Percentiles rank a stretch among this genome's conserved stretches.
These are phyloP conservation scores for Daldinia bambusicola DNA, from an alignment of 495 filamentous ascomycete species.

Conservation along the genomic window DNA sequence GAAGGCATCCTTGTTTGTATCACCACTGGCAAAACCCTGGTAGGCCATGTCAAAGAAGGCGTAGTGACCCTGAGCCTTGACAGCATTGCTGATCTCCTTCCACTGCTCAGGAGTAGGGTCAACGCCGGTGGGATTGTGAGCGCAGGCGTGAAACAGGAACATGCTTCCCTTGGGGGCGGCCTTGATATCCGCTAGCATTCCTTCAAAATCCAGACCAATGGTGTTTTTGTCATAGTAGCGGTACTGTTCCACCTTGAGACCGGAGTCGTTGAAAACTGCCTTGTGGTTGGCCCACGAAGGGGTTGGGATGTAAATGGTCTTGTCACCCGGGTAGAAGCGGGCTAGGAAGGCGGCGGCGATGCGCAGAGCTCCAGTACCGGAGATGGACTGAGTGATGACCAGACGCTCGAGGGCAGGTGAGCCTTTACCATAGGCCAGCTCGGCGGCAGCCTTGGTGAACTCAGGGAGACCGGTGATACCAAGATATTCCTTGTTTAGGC, in stretches of 20 bases:
- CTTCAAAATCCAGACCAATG: conserved; percentile 96
- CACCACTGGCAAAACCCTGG: conserved; percentile 95
- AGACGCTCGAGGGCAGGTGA: conserved; percentile 81
- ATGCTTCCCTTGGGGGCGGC: conserved; percentile 85
- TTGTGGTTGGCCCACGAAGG: conserved; percentile 99
- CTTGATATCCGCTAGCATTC: conserved; percentile 91
- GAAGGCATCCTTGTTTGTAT: conserved; percentile 92
- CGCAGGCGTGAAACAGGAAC: conserved; percentile 95
- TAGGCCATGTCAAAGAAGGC: conserved; percentile 99
- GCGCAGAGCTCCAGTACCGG: conserved; percentile 93
- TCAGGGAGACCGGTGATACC: conserved; percentile 94
- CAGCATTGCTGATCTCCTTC: conserved; percentile 87
- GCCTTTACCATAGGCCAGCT: conserved; percentile 87
- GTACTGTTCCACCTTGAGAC: conserved; percentile 91
- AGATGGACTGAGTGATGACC: conserved; percentile 97
- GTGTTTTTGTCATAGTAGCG: conserved; percentile 99
- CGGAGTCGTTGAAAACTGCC: conserved; percentile 93
- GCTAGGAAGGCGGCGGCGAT: conserved; percentile 94
- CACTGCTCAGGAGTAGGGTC: conserved; percentile 94
- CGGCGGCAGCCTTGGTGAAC: conserved; percentile 90
- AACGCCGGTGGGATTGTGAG: conserved; percentile 98
- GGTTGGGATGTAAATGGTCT: conserved; percentile 94
- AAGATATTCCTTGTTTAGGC: conserved; percentile 95
- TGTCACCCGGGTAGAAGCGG: conserved; percentile 86
- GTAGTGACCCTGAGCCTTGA: conserved; percentile 90